Percentiles rank a stretch among this genome's conserved stretches.
phyloP scores from a whole-genome alignment of 148 eudicot species.

The Linanthus parryae region DNA sequence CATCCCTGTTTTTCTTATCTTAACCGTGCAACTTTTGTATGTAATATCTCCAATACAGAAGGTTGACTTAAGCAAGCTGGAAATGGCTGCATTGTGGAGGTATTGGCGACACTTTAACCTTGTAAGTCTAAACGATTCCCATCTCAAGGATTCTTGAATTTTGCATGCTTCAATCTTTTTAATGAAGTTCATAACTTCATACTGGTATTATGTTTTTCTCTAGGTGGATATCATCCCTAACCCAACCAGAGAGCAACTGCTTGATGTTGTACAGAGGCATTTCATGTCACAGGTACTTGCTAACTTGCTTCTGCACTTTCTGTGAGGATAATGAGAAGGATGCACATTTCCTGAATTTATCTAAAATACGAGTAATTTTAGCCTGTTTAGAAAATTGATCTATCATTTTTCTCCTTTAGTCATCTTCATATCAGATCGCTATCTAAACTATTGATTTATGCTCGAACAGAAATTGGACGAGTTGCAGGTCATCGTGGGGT shows the following conservation, averaged over 20 bases:
- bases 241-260: slow-evolving; percentile 58
- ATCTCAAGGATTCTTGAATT: too few species aligned
- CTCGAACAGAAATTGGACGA: slow-evolving; percentile 60
- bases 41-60: slow-evolving; percentile 23
- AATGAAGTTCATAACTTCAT: neutral
- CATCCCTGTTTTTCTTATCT: neutral
- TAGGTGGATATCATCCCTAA: slow-evolving; percentile 55
- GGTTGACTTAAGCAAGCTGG: slow-evolving; percentile 68
- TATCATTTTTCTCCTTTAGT: too few species aligned
- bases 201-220: slow-evolving; percentile 7
- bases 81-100: slow-evolving; percentile 62
- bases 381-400: too few species aligned
- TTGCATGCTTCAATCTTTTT: neutral
- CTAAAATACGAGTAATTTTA: too few species aligned
- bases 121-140: slow-evolving; percentile 52
- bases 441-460: slow-evolving; percentile 1
- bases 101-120: slow-evolving; percentile 67
- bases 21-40: neutral
- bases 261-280: slow-evolving; percentile 69
- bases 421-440: too few species aligned
- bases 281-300: slow-evolving; percentile 56
- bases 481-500: slow-evolving; percentile 55
- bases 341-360: too few species aligned
- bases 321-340: neutral
- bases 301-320: neutral